phyloP scores from a whole-genome alignment of 2,329 filamentous ascomycete genomes.

The Coleophoma crateriformis region DNA sequence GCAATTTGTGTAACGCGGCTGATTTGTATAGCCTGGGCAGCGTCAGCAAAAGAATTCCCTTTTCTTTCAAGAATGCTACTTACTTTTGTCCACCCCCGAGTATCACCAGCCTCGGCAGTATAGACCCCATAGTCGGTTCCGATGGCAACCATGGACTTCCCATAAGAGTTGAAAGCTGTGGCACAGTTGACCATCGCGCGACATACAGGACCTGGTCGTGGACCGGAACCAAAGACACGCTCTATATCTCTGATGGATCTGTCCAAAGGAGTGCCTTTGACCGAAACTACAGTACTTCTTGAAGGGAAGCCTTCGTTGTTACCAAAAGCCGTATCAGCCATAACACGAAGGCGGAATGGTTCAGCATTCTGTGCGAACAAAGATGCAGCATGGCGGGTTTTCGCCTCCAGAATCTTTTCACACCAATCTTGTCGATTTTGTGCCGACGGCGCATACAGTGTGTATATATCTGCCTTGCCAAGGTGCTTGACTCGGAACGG shows the following conservation, averaged over 20 bases:
- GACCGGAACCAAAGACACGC: constrained; percentile 63
- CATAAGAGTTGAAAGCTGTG: constrained; percentile 79
- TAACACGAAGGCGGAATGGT: constrained; percentile 84
- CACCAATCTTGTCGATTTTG: constrained; percentile 84
- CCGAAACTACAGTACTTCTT: constrained; percentile 63
- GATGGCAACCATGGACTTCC: constrained; percentile 84
- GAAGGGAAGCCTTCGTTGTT: constrained; percentile 62
- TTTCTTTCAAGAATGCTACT: constrained; percentile 27
- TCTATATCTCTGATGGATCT: constrained; percentile 87
- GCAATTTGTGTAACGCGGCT: constrained; percentile 83
- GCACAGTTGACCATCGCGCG: constrained; percentile 87
- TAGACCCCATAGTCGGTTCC: constrained; percentile 94
- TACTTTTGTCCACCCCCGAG: constrained; percentile 86
- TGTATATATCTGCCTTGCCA: constrained; percentile 82
- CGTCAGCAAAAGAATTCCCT: constrained; percentile 9
- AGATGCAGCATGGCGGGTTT: constrained; percentile 86
- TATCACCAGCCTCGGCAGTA: constrained; percentile 81
- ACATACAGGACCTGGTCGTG: constrained; percentile 72
- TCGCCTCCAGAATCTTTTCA: constrained; percentile 87
- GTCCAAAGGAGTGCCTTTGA: constrained; percentile 87
- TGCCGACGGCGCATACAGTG: constrained; percentile 74
- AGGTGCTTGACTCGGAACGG: constrained; percentile 96
- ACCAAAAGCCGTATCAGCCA: constrained; percentile 87
- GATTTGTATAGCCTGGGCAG: constrained; percentile 62
- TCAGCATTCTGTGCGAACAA: constrained; percentile 91